Evolutionary conservation across 1,284 basidiomycete genomes (phyloP).

Genomic region (Mycena citricolor): DNA sequence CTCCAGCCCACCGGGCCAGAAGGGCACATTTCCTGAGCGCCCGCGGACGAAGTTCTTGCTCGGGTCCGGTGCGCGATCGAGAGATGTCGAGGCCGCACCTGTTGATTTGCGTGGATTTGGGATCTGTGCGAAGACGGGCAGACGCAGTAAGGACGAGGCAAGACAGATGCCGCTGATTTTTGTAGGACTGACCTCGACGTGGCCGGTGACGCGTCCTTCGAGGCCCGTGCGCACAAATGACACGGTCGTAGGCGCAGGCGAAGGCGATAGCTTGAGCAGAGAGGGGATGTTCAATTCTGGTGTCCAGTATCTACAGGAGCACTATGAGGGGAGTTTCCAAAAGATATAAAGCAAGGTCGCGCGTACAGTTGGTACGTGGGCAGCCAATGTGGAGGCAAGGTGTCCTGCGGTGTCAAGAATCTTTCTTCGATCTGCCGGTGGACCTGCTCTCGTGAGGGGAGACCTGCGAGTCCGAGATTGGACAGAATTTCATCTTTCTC

Average conservation of each 20-base stretch:
- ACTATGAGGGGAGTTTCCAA: constrained; percentile 29
- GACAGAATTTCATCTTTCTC: constrained; percentile 45
- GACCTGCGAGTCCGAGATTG: constrained; percentile 51
- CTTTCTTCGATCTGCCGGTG: constrained; percentile 66
- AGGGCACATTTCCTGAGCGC: constrained; percentile 90
- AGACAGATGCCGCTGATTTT: not conserved
- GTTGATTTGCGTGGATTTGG: constrained; percentile 50
- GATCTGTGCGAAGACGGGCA: too few species aligned
- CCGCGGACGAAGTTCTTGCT: constrained; percentile 86
- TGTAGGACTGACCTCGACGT: constrained; percentile 49
- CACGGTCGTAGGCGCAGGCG: constrained; percentile 76
- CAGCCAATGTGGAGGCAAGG: constrained; percentile 69
- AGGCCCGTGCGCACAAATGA: constrained; percentile 78
- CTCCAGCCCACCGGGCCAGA: constrained; percentile 87
- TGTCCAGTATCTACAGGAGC: constrained; percentile 65
- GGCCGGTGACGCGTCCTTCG: constrained; percentile 78
- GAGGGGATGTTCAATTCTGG: constrained; percentile 58
- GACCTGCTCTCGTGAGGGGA: constrained; percentile 60
- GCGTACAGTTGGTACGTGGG: constrained; percentile 76
- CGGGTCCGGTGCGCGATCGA: constrained; percentile 80
- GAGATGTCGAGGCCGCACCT: constrained; percentile 77
- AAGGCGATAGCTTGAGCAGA: constrained; percentile 62
- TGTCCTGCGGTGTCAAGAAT: constrained; percentile 63
- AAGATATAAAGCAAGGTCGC: constrained; percentile 11
- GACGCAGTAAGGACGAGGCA: too few species aligned